Percentiles rank a stretch among this genome's conserved stretches.
phyloP scores from a whole-genome alignment of 163 green algal species.

The Scenedesmus sp. region DNA sequence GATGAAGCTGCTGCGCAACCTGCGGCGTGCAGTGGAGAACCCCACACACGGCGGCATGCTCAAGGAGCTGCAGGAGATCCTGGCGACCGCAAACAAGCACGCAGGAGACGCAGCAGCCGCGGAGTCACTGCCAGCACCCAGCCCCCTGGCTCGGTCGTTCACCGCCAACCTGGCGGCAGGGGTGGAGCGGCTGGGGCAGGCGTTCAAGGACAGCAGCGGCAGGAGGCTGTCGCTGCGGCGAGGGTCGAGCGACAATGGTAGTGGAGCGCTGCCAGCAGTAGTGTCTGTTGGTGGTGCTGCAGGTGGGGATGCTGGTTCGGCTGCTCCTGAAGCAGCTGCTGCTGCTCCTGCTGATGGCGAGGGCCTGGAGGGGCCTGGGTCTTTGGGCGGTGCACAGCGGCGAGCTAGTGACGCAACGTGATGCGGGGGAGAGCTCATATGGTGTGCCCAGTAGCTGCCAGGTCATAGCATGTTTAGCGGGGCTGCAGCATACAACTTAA shows the following conservation, averaged over 20 bases:
- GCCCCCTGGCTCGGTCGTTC: neutral
- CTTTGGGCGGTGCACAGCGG: neutral
- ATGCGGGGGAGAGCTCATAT: neutral
- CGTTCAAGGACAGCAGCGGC: neutral
- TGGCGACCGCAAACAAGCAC: constrained; percentile 16
- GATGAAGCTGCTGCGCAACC: constrained; percentile 45
- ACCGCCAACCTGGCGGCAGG: neutral
- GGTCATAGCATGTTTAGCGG: neutral
- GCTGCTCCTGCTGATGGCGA: neutral
- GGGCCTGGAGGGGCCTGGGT: neutral
- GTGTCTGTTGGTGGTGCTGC: neutral
- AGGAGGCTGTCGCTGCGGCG: neutral
- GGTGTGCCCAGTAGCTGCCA: neutral
- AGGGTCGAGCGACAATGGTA: neutral
- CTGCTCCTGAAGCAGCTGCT: neutral
- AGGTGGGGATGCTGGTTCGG: neutral
- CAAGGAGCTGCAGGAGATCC: constrained; percentile 38
- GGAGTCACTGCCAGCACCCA: neutral
- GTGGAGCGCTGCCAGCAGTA: neutral
- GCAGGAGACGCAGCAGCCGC: constrained; percentile 3
- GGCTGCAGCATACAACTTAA: too few relatives aligned
- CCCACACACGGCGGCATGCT: constrained; percentile 22
- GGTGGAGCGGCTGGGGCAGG: neutral
- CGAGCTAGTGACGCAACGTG: neutral
- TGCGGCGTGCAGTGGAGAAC: constrained; percentile 35